Evolutionary conservation across 352 stramenopile species (phyloP).

Genomic region (Phytophthora agathidicida): DNA sequence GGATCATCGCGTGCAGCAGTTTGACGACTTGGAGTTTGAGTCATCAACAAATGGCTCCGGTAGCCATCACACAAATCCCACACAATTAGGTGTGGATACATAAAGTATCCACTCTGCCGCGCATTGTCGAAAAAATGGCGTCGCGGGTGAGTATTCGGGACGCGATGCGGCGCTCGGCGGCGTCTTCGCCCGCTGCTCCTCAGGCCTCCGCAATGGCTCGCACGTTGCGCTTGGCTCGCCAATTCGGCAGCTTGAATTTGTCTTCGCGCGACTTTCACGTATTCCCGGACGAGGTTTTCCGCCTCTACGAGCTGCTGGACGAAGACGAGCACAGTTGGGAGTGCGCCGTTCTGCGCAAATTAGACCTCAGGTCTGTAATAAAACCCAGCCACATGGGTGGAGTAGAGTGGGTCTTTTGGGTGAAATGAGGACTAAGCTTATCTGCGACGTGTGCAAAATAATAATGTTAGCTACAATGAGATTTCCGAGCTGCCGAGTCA

Average conservation of each 20-base stretch:
- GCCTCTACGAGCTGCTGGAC: constrained; percentile 65
- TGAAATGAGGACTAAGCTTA: no score
- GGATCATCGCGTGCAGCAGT: no score
- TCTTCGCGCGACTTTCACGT: constrained; percentile 53
- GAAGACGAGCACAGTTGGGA: constrained; percentile 80
- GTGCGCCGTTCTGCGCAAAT: constrained; percentile 65
- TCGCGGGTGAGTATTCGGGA: constrained; percentile 51
- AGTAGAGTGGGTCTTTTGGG: no score
- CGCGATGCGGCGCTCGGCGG: constrained; percentile 36
- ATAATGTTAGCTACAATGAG: constrained; percentile 88
- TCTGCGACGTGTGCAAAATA: no score
- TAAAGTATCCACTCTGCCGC: neutral
- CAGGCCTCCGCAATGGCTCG: constrained; percentile 30
- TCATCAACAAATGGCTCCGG: no score
- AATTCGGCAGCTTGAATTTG: constrained; percentile 67
- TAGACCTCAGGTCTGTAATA: constrained; percentile 64
- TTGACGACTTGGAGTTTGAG: no score
- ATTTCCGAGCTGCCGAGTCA: constrained; percentile 57
- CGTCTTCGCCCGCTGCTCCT: constrained; percentile 2
- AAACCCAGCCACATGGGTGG: no score
- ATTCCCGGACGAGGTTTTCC: constrained; percentile 69
- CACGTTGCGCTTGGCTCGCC: constrained; percentile 58
- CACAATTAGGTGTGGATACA: no score
- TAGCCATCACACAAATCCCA: constrained; percentile 6
- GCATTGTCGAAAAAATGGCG: constrained; percentile 39